Percentiles rank a stretch among this genome's conserved stretches.
Conservation (phyloP, 371 early-diverging fungal species). For the Enterospora canceri region DNA sequence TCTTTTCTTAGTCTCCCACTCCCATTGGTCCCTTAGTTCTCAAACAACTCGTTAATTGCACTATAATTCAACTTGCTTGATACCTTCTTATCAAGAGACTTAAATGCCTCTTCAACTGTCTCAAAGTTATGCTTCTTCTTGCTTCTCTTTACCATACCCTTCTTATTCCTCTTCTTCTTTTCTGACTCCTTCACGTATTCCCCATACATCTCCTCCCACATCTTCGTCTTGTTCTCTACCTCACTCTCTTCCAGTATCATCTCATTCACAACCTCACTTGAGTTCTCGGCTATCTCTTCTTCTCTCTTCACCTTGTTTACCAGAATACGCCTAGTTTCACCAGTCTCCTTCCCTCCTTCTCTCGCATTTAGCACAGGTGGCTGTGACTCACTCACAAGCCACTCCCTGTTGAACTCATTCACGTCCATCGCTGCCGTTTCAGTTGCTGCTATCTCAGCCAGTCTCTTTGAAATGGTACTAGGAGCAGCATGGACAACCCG, state of each 20-base stretch:
- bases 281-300: conserved; percentile 15
- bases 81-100: conserved; percentile 47
- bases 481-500: conserved; percentile 78
- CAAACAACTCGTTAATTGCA: conserved; percentile 52
- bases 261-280: conserved; percentile 21
- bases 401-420: conserved; percentile 69
- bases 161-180: conserved; percentile 18
- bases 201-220: conserved; percentile 56
- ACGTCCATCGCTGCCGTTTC: conserved; percentile 71
- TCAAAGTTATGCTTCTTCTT: conserved; percentile 31
- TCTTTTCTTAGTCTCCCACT: too few species aligned
- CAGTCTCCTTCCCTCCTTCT: neutral
- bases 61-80: conserved; percentile 54
- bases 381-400: conserved; percentile 71
- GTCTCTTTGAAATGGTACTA: conserved; percentile 69
- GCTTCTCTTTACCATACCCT: conserved; percentile 27
- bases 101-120: conserved; percentile 50
- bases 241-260: conserved; percentile 47
- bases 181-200: conserved; percentile 49
- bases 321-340: neutral
- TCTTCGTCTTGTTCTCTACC: conserved; percentile 31
- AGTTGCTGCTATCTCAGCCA: conserved; percentile 74
- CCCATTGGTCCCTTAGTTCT: too few species aligned
- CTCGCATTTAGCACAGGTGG: conserved; percentile 61
- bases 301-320: neutral